Evolutionary conservation across 805 yeast genomes (phyloP).

Genomic region (Saccharomycopsis amapae): DNA sequence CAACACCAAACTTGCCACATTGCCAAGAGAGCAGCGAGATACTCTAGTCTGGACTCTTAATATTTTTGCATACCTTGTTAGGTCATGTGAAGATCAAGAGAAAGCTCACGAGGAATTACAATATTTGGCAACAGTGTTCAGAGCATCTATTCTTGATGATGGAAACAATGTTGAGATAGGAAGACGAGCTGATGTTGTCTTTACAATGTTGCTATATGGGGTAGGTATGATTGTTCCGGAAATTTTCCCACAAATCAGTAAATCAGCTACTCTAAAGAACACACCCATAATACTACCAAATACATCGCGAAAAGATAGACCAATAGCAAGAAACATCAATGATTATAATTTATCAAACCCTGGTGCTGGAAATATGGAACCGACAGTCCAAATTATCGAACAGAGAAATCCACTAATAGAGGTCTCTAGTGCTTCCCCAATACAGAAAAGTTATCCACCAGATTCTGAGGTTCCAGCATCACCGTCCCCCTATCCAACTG

Average conservation of each 20-base stretch:
- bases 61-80: constrained; percentile 8
- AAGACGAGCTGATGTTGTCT: no score
- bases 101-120: constrained; percentile 9
- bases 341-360: no score
- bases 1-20: constrained; percentile 7
- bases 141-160: constrained; percentile 2
- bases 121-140: constrained; percentile 11
- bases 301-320: no score
- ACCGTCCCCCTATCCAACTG: no score
- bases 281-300: no score
- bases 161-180: neutral
- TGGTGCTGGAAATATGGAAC: neutral
- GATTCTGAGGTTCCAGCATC: neutral
- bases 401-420: neutral
- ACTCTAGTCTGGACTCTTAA: constrained; percentile 6
- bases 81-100: neutral
- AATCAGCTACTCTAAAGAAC: neutral
- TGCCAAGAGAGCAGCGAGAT: constrained; percentile 1
- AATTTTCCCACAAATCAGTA: neutral
- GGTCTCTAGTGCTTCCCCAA: neutral
- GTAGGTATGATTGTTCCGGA: constrained; percentile 18
- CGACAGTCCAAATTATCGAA: neutral
- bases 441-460: neutral
- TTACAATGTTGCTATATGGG: constrained; percentile 10
- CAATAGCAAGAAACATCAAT: no score